These are phyloP conservation scores for Aureobasidium sp. DNA, from an alignment of 2,329 filamentous ascomycete species.

Conservation along the genomic window DNA sequence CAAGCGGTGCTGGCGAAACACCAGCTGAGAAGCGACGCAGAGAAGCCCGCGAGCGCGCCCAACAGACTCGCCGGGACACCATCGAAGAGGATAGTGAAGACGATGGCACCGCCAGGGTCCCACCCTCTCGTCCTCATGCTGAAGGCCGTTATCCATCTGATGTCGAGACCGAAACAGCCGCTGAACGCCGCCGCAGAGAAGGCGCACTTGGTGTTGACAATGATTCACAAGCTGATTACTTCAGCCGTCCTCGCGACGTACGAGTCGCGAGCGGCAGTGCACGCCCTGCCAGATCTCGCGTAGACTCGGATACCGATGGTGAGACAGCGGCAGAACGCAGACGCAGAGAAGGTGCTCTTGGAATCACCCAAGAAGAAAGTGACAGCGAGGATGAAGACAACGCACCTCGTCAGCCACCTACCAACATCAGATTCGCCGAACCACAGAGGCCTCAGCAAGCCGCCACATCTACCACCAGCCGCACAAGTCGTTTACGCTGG, in stretches of 20 bases:
- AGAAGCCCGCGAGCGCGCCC: slow-evolving; percentile 23
- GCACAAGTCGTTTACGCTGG: neutral
- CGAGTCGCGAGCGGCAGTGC: neutral
- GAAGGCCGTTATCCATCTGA: slow-evolving; percentile 25
- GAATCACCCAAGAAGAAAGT: slow-evolving; percentile 42
- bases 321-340: slow-evolving; percentile 71
- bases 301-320: slow-evolving; percentile 34
- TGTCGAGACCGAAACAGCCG: slow-evolving; percentile 57
- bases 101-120: slow-evolving; percentile 33
- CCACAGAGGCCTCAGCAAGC: slow-evolving; percentile 10
- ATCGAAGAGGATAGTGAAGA: slow-evolving; percentile 30
- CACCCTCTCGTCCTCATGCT: slow-evolving; percentile 18
- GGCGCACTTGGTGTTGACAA: slow-evolving; percentile 53
- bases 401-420: slow-evolving; percentile 43
- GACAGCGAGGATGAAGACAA: slow-evolving; percentile 49
- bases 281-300: slow-evolving; percentile 10
- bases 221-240: slow-evolving; percentile 29
- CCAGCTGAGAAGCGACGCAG: slow-evolving; percentile 39
- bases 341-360: slow-evolving; percentile 66
- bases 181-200: slow-evolving; percentile 65
- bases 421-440: slow-evolving; percentile 18
- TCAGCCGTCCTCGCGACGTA: slow-evolving; percentile 19
- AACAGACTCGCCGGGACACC: slow-evolving; percentile 1
- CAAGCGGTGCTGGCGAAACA: slow-evolving; percentile 25
- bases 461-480: neutral